A percentile compares a stretch with the other conserved stretches of the same genome.
These are phyloP conservation scores for Picocystis sp. DNA, from an alignment of 163 green algal genomes.

Conservation along the genomic window DNA sequence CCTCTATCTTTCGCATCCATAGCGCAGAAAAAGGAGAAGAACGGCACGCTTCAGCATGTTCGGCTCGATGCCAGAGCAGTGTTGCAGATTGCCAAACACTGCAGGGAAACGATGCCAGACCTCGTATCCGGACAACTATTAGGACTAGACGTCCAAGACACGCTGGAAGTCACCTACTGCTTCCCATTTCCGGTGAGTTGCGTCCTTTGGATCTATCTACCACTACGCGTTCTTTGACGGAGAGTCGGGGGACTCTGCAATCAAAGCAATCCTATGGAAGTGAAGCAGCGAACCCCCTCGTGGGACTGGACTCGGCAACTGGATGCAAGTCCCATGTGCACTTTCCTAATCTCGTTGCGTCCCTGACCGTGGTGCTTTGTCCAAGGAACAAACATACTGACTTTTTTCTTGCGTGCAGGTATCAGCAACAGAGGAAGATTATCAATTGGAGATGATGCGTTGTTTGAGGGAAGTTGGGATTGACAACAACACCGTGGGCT, in stretches of 20 bases:
- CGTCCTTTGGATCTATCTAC: conserved; percentile 10
- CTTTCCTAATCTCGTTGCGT: too few species aligned
- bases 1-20: too few species aligned
- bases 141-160: conserved; percentile 84
- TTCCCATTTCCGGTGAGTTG: conserved; percentile 86
- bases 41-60: conserved; percentile 38
- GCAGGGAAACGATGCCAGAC: conserved; percentile 46
- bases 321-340: too few species aligned
- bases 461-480: conserved; percentile 94
- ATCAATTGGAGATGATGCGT: conserved; percentile 98
- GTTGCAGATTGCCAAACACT: conserved; percentile 95
- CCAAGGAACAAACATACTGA: too few species aligned
- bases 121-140: conserved; percentile 91
- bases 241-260: too few species aligned
- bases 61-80: conserved; percentile 72
- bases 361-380: too few species aligned
- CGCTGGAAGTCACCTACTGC: conserved; percentile 93
- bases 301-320: too few species aligned
- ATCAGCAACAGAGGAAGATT: conserved; percentile 27
- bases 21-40: too few species aligned
- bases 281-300: too few species aligned
- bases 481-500: conserved; percentile 98
- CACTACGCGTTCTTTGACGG: too few species aligned
- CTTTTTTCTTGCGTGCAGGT: too few species aligned
- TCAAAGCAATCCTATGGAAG: too few species aligned